A percentile compares a stretch with the other conserved stretches of the same genome.
Conservation (phyloP, 495 filamentous ascomycete species). For the Penicillium canariense region DNA sequence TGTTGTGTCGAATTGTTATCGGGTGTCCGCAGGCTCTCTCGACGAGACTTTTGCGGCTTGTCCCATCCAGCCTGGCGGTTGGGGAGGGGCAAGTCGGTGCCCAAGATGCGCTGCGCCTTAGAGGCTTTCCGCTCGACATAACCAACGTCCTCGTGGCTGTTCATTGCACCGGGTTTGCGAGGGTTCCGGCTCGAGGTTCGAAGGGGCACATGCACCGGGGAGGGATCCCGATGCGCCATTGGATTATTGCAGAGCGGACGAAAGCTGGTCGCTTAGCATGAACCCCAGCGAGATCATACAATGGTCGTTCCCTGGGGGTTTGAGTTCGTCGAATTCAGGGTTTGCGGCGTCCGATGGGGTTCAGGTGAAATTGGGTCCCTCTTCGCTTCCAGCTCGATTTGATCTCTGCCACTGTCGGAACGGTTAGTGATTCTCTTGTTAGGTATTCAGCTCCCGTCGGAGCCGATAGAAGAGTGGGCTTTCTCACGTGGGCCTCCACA, state of each 20-base stretch:
- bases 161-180: slow-evolving; percentile 16
- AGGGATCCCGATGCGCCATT: slow-evolving; percentile 20
- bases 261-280: not conserved
- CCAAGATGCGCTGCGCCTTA: slow-evolving; percentile 42
- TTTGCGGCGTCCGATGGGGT: not conserved
- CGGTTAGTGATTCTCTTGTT: slow-evolving; percentile 1
- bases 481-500: slow-evolving; percentile 5
- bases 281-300: not conserved
- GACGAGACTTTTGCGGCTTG: slow-evolving; percentile 21
- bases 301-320: not conserved
- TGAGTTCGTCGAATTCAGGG: not conserved
- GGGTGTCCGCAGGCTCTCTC: slow-evolving; percentile 33
- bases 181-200: slow-evolving; percentile 33
- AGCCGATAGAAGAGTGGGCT: not conserved
- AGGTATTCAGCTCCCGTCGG: not conserved
- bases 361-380: not conserved
- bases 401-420: slow-evolving; percentile 9
- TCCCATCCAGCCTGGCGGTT: slow-evolving; percentile 20
- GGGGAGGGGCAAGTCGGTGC: slow-evolving; percentile 32
- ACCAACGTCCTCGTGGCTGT: slow-evolving; percentile 17
- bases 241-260: slow-evolving; percentile 2
- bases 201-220: slow-evolving; percentile 29
- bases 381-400: not conserved
- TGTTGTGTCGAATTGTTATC: slow-evolving; percentile 22
- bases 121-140: slow-evolving; percentile 24